A percentile compares a stretch with the other conserved stretches of the same genome.
phyloP scores from a whole-genome alignment of 495 filamentous ascomycete species.

The Tuber indicum region DNA sequence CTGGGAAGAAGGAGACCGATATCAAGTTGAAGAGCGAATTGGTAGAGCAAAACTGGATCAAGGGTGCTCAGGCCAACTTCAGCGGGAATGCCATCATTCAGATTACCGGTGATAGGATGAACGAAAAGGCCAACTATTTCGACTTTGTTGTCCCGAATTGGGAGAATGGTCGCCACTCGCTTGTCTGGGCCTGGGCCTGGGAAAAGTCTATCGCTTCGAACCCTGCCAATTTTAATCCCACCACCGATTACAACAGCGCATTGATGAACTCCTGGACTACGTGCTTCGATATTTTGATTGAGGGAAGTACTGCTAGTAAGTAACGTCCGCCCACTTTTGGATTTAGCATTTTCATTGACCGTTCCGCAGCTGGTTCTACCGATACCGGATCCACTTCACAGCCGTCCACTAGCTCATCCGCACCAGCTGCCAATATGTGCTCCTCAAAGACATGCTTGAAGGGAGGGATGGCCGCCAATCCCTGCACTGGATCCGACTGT shows the following conservation, averaged over 20 bases:
- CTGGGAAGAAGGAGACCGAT: constrained; percentile 31
- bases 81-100: constrained; percentile 23
- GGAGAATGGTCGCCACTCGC: constrained; percentile 29
- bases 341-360: constrained; percentile 4
- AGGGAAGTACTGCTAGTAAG: constrained; percentile 24
- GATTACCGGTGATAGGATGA: constrained; percentile 13
- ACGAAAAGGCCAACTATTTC: constrained; percentile 40
- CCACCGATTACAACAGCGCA: constrained; percentile 15
- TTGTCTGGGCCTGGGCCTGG: constrained; percentile 41
- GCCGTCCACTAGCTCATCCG: background rate
- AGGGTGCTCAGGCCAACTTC: constrained; percentile 35
- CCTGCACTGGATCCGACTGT: constrained; percentile 31
- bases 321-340: background rate
- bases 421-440: constrained; percentile 8
- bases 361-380: constrained; percentile 10
- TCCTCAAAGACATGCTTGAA: constrained; percentile 20
- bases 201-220: constrained; percentile 9
- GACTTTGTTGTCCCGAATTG: constrained; percentile 23
- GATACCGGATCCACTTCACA: constrained; percentile 1
- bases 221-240: constrained; percentile 4
- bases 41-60: constrained; percentile 34
- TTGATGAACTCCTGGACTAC: constrained; percentile 28
- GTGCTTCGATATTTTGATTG: constrained; percentile 33
- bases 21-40: constrained; percentile 28
- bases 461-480: constrained; percentile 29